Base-by-base conservation (phyloP, 345 rosid species). In the Syzygium jambos region DNA sequence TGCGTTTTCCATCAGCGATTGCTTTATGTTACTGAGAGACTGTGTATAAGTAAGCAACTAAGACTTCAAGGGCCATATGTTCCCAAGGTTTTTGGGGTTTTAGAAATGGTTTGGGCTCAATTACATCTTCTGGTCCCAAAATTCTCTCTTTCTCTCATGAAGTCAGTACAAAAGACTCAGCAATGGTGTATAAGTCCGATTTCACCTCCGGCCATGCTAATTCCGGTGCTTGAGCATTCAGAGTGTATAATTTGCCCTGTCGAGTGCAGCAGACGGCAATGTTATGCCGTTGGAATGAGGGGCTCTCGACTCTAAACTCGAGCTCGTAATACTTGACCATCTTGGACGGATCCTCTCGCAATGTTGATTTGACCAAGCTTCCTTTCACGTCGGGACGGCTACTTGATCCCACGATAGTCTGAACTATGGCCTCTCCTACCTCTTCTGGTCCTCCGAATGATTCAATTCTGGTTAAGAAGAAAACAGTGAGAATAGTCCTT, bases 371-470 rank as follows among this genome's bases (percentile, higher is more conserved):
- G 52, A 95, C 52, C 91, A 96, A 86, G 51, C 91, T 95, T 88
- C 96, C 99, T 88, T 87, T 93, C 56, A 95, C 89, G 52, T 93
- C 93, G 0, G 92, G 88, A 8, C 92, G 87, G 34, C 92, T 92
- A 2, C 96, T 87, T 0, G 98, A 91, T 80, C 94, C 92, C 5
- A 95, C 93, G 68, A 96, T 87, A 4, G 94, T 92, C 88, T 88
- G 88, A 85, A 98, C 93, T 85, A 95, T 90, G 16, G 97, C 93
- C 88, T 94, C 95, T 84, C 99, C 98, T 41, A 95, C 96, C 90
- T 98, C 96, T 86, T 91, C 88, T 1, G 98, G 91, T n/a, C 96
- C 97, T 87, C 99, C 99, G 84, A 96, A 96, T 5, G 97, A 93
- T 89, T 95, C 98, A 11, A 96, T 95, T 78, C 98, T 97, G 85